Base-by-base conservation (phyloP, 345 rosid genomes). In the Microthlaspi erraticum region DNA sequence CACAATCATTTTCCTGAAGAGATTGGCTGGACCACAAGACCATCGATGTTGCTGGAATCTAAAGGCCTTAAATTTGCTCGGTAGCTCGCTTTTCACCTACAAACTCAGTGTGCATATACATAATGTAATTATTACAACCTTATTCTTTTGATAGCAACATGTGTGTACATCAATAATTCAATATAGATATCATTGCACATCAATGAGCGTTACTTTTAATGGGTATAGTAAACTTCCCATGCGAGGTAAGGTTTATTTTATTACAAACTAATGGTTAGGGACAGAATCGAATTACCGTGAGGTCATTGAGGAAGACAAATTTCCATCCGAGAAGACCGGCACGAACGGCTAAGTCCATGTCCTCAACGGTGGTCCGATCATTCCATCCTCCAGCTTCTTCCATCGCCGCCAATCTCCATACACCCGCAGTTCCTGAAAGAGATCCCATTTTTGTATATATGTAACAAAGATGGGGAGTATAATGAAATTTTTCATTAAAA, bases 361-460 rank as follows among this genome's bases (percentile, higher is more conserved):
- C 98, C 79, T 93, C 98, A 8, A 93, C 98, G 0, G 98, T 93
- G 52, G 97, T 93, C 63, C 98, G 77, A 59, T 89, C 98, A 68
- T 93, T 89, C 98, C 98, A 93, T 10, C 98, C 98, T 51, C 98
- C 98, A 18, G 99, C 97, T 75, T 94, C 97, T 59, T 89, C 87
- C 76, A 94, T 94, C 9, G 97, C 96, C 0, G 86, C 88, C 56
- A 91, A 88, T 79, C 99, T 86, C 97, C 99, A 91, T 16, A 91
- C 87, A 12, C 99, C 99, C 39, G 97, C 99, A 20, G 99, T 94
- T 67, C 99, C 99, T 93, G 60, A 12, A 23, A 62, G 5, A 72
- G 18, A 42, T 16, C 5, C 8, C 10, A 41, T 2, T 4, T 51
- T 10, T 32, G 17, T 12, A 6, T 48, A 29, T 43, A 5, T n/a